Evolutionary conservation across 345 rosid species (phyloP).

Genomic region (Combretum micranthum): DNA sequence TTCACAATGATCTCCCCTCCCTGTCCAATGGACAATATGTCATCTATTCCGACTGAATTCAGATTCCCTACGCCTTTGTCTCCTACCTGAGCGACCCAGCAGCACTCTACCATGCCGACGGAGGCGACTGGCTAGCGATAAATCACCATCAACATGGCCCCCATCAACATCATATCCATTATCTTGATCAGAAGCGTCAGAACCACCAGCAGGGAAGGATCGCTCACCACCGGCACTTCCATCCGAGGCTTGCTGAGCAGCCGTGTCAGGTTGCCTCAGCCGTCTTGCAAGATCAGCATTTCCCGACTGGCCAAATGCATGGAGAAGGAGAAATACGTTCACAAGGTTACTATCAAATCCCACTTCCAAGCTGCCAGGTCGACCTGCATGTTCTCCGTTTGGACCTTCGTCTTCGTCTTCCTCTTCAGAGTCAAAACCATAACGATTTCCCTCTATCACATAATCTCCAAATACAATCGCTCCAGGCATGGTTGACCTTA

Average conservation of each 20-base stretch:
- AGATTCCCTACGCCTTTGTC: conserved; percentile 64
- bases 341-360: conserved; percentile 55
- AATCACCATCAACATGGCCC: neutral
- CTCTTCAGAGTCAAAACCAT: conserved; percentile 34
- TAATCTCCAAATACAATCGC: conserved; percentile 81
- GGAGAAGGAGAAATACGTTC: conserved; percentile 61
- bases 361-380: conserved; percentile 25
- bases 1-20: too few species aligned
- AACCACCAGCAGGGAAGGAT: conserved; percentile 22
- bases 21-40: neutral
- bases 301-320: conserved; percentile 70
- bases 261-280: conserved; percentile 31
- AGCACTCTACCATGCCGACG: conserved; percentile 31
- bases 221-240: conserved; percentile 23
- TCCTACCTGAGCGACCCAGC: conserved; percentile 63
- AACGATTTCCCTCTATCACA: conserved; percentile 64
- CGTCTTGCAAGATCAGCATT: conserved; percentile 36
- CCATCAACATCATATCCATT: conserved; percentile 25
- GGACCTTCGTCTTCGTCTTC: conserved; percentile 17
- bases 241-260: conserved; percentile 17
- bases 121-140: conserved; percentile 2
- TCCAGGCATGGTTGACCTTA: conserved; percentile 71
- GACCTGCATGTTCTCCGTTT: too few species aligned
- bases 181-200: conserved; percentile 36
- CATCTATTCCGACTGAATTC: conserved; percentile 18